Evolutionary conservation across 73 alveolate genomes (phyloP), one percentile per base, ranked within the genome.

Genomic region (Symbiodinium pilosum): DNA sequence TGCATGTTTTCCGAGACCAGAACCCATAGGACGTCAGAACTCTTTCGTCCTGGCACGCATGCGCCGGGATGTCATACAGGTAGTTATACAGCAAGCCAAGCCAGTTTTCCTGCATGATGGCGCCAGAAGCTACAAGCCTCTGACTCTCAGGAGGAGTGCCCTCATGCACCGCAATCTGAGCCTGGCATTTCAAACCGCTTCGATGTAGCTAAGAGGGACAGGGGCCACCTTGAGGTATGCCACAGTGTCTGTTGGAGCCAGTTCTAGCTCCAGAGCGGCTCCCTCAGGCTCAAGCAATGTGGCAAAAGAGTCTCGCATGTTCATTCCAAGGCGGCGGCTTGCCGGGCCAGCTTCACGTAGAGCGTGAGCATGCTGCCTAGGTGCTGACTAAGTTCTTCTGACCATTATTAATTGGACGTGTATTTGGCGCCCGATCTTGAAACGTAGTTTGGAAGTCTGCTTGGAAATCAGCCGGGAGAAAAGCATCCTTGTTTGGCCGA

Each of bases 141-240:
- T 91, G 97, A 32, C 97, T 91, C 32, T 68, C 89, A 1, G 97
- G 88, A 7, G 97, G 88, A 20, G 97, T 91, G 59, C 97, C 97
- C 81, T 91, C 97, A n/a, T 69, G 97, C 20, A 91, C 89, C 14
- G 84, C 73, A 34, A 91, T 71, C 89, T 91, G 97, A n/a, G 97
- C 97, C 97, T 91, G 83, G 39, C 59, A 26, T n/a, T 52, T 52
- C 69, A 9, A 52, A 9, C 69, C 20, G 28, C 69, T 52, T 20
- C 69, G 28, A 20, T 20, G n/a, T n/a, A n/a, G n/a, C n/a, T n/a
- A n/a, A n/a, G n/a, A n/a, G n/a, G n/a, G n/a, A 34, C 38, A 32
- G 42, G 24, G 26, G 88, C 34, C 39, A 64, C 97, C 97, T 91
- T 91, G 75, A 91, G 56, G 41, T 41, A 91, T 20, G 83, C 97